Evolutionary conservation across 176 grass and related monocot genomes (phyloP).

Genomic region (Carex kokanica): DNA sequence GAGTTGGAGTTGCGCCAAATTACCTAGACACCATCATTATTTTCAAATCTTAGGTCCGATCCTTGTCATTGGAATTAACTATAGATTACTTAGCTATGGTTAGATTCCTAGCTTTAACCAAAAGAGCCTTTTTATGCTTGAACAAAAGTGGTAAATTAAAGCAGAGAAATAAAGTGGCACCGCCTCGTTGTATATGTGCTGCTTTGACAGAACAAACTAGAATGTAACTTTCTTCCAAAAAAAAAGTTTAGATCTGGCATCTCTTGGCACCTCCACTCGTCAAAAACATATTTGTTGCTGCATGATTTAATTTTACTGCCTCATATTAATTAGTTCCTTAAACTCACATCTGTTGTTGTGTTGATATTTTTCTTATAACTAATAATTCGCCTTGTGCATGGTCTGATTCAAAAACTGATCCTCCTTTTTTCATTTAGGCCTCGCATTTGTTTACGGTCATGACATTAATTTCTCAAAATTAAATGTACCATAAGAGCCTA

Average conservation of each 20-base stretch:
- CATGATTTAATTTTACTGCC: background rate
- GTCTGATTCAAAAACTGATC: background rate
- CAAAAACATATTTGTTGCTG: background rate
- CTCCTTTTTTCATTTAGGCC: background rate
- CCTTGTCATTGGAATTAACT: background rate
- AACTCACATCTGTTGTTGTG: background rate
- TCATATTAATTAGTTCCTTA: background rate
- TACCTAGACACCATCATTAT: no score
- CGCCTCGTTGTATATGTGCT: background rate
- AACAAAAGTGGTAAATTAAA: background rate
- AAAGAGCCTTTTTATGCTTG: slow-evolving; percentile 1
- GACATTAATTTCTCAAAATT: no score
- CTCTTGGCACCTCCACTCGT: background rate
- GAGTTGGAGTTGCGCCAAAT: no score
- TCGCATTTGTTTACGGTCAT: no score
- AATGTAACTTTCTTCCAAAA: background rate
- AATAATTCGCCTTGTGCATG: background rate
- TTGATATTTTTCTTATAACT: background rate
- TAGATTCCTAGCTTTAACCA: background rate
- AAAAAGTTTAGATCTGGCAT: background rate
- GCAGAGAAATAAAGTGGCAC: background rate
- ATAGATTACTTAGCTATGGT: background rate
- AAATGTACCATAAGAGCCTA: no score
- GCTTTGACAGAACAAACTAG: background rate
- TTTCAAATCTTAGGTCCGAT: no score